phyloP scores from a whole-genome alignment of 495 filamentous ascomycete species.

The Glutinoglossum americanum region DNA sequence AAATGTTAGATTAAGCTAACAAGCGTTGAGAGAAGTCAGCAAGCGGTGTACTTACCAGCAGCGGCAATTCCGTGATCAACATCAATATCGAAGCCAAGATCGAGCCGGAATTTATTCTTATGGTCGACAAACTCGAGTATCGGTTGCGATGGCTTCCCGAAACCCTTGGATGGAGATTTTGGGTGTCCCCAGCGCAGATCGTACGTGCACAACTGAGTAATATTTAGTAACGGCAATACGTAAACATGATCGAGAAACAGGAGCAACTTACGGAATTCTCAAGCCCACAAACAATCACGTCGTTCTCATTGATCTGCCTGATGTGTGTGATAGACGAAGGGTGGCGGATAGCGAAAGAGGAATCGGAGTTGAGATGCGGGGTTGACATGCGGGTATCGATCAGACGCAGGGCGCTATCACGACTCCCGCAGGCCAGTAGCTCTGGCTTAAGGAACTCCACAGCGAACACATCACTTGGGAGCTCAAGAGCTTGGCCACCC shows the following conservation, averaged over 20 bases:
- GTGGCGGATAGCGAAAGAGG: conserved; percentile 7
- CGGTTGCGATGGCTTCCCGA: neutral
- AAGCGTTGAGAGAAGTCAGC: neutral
- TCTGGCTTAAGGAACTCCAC: conserved; percentile 11
- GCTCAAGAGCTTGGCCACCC: neutral
- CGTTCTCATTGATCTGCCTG: conserved; percentile 7
- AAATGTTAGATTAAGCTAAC: neutral
- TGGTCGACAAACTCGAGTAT: neutral
- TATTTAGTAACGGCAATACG: neutral
- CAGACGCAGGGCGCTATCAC: conserved; percentile 8
- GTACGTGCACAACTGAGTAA: conserved; percentile 9
- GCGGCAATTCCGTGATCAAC: conserved; percentile 11
- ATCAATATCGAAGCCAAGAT: conserved; percentile 12
- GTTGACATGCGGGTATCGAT: neutral
- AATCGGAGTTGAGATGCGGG: neutral
- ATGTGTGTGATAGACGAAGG: conserved; percentile 7
- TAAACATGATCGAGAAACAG: neutral
- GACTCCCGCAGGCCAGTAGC: conserved; percentile 9
- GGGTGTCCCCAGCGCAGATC: conserved; percentile 10
- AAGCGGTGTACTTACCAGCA: conserved; percentile 6
- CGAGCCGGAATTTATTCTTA: conserved; percentile 1
- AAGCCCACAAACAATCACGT: conserved; percentile 11
- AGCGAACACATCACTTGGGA: conserved; percentile 9
- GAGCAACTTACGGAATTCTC: conserved; percentile 4
- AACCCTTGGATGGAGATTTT: neutral